Evolutionary conservation across 2,329 filamentous ascomycete species (phyloP).

Genomic region (Fusarium piperis): DNA sequence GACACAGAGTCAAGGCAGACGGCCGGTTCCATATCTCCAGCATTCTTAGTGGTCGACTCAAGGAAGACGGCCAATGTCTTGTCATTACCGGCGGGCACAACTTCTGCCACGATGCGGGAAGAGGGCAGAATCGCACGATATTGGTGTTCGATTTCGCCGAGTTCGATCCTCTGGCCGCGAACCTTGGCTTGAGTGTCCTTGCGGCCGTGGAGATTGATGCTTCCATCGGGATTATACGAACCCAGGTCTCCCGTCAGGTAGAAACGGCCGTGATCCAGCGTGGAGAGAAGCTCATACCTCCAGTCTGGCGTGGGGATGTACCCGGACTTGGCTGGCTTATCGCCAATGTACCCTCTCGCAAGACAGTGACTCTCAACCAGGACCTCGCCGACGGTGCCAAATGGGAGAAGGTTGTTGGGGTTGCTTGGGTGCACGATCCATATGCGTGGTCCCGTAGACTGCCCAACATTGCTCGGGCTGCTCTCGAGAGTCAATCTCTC

Average conservation of each 20-base stretch:
- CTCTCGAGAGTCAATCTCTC: slow-evolving; percentile 1
- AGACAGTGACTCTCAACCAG: slow-evolving; percentile 19
- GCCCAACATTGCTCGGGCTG: slow-evolving; percentile 7
- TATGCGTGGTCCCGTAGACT: slow-evolving; percentile 14
- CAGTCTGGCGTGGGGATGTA: background rate
- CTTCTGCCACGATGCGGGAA: slow-evolving; percentile 4
- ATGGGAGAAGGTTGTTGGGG: slow-evolving; percentile 11
- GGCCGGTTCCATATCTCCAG: background rate
- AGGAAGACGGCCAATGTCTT: background rate
- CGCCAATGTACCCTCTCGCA: slow-evolving; percentile 12
- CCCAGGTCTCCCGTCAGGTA: slow-evolving; percentile 1
- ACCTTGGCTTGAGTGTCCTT: slow-evolving; percentile 8
- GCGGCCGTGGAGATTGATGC: slow-evolving; percentile 5
- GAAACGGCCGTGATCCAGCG: background rate
- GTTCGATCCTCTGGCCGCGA: slow-evolving; percentile 18
- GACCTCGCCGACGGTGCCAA: slow-evolving; percentile 18
- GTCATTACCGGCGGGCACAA: background rate
- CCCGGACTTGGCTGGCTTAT: background rate
- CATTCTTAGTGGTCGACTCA: background rate
- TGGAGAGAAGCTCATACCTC: background rate
- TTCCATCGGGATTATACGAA: slow-evolving; percentile 5
- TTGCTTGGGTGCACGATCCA: slow-evolving; percentile 24
- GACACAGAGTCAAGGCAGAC: background rate
- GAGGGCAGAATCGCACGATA: slow-evolving; percentile 7
- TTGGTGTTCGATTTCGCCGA: slow-evolving; percentile 21